These are phyloP conservation scores for Angophora floribunda DNA, from an alignment of 345 rosid genomes.

Conservation along the genomic window DNA sequence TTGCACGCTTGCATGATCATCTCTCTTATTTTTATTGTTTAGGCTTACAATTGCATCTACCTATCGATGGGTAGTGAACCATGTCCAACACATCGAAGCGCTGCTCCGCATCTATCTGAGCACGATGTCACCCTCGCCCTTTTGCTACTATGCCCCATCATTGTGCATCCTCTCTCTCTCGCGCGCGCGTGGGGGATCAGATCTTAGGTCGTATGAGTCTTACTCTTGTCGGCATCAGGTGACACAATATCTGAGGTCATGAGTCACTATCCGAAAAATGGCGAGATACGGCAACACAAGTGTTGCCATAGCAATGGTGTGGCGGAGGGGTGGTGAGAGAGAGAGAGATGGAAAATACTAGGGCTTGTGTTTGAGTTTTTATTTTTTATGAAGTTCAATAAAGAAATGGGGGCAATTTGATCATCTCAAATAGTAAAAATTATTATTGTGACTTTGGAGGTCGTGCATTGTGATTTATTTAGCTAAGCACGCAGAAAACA, in stretches of 20 bases:
- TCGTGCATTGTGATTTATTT: not conserved
- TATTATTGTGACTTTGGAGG: not conserved
- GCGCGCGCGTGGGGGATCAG: too few species aligned
- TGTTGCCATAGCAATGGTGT: not conserved
- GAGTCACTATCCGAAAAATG: not conserved
- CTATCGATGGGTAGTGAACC: not conserved
- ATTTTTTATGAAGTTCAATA: too few species aligned
- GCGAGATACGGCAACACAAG: not conserved
- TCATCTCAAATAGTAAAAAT: not conserved
- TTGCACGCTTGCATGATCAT: not conserved
- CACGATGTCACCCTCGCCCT: too few species aligned
- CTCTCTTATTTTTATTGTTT: not conserved
- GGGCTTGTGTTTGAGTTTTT: not conserved
- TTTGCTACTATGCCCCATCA: too few species aligned
- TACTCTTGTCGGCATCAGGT: not conserved
- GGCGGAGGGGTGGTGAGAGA: not conserved
- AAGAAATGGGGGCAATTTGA: not conserved
- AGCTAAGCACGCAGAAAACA: not conserved
- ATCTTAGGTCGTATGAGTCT: too few species aligned
- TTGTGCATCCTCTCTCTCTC: too few species aligned
- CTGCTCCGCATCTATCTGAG: too few species aligned
- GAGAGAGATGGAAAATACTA: not conserved
- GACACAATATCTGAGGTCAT: not conserved
- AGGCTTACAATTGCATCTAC: not conserved
- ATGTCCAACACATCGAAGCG: not conserved